Conservation (phyloP, 192 early-diverging fungal genomes). For the Backusella macrospora region DNA sequence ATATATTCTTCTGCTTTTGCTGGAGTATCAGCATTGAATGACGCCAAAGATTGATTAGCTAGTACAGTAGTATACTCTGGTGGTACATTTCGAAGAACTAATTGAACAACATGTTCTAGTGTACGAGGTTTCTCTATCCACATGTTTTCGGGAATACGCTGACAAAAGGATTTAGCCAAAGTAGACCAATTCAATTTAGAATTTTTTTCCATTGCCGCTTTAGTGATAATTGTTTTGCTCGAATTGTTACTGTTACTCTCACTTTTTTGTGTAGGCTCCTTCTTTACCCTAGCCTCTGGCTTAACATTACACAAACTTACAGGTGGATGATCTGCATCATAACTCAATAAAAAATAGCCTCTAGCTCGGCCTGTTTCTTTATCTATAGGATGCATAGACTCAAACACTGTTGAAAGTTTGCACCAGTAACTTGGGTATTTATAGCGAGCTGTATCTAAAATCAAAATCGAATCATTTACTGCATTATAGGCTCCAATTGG, state of each 20-base stretch:
- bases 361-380: slow-evolving; percentile 76
- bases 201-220: slow-evolving; percentile 18
- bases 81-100: slow-evolving; percentile 54
- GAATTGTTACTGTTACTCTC: neutral
- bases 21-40: slow-evolving; percentile 30
- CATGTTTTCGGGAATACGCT: slow-evolving; percentile 54
- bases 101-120: slow-evolving; percentile 44
- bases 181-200: slow-evolving; percentile 50
- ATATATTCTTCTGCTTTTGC: slow-evolving; percentile 42
- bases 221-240: neutral
- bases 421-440: slow-evolving; percentile 93
- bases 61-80: slow-evolving; percentile 46
- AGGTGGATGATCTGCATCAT: slow-evolving; percentile 33
- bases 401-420: slow-evolving; percentile 70
- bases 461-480: slow-evolving; percentile 71
- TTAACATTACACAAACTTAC: slow-evolving; percentile 45
- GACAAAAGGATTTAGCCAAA: slow-evolving; percentile 57
- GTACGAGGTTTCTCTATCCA: slow-evolving; percentile 56
- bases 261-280: neutral
- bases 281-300: slow-evolving; percentile 17
- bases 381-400: slow-evolving; percentile 83
- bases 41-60: slow-evolving; percentile 39
- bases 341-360: slow-evolving; percentile 84
- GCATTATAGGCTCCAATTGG: slow-evolving; percentile 86
- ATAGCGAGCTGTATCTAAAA: slow-evolving; percentile 88